phyloP scores from a whole-genome alignment of 2,329 filamentous ascomycete genomes.

The Tolypocladium tundrense region DNA sequence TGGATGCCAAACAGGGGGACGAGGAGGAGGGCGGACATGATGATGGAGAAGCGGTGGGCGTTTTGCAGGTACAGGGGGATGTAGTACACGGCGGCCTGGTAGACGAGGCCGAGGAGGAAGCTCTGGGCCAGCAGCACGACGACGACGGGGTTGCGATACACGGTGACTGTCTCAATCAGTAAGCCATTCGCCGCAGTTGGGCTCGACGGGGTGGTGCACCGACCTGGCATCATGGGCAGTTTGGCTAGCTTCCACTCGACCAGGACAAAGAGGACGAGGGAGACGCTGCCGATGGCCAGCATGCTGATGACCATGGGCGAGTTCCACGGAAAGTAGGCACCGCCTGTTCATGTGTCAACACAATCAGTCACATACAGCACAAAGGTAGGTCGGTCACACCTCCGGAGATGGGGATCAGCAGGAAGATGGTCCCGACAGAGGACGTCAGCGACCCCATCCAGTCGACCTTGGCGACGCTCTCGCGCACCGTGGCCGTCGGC shows the following conservation, averaged over 20 bases:
- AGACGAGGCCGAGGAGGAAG: constrained; percentile 49
- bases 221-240: constrained; percentile 61
- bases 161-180: constrained; percentile 23
- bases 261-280: constrained; percentile 52
- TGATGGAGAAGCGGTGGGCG: constrained; percentile 22
- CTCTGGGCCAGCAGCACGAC: constrained; percentile 45
- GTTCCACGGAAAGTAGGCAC: constrained; percentile 38
- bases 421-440: constrained; percentile 44
- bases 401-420: constrained; percentile 54
- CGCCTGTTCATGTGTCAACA: constrained; percentile 7
- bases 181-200: background rate
- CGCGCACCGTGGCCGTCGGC: constrained; percentile 31
- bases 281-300: constrained; percentile 55
- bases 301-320: constrained; percentile 63
- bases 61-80: constrained; percentile 54
- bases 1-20: constrained; percentile 39
- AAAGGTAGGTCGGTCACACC: constrained; percentile 16
- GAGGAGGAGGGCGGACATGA: constrained; percentile 40
- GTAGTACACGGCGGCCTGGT: constrained; percentile 50
- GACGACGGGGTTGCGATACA: constrained; percentile 45
- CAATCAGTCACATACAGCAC: background rate
- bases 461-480: constrained; percentile 46
- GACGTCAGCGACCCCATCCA: constrained; percentile 45
- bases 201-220: background rate
- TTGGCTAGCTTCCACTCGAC: constrained; percentile 61